Conservation (phyloP, 495 filamentous ascomycete genomes). For the Penicillium crystallinum region DNA sequence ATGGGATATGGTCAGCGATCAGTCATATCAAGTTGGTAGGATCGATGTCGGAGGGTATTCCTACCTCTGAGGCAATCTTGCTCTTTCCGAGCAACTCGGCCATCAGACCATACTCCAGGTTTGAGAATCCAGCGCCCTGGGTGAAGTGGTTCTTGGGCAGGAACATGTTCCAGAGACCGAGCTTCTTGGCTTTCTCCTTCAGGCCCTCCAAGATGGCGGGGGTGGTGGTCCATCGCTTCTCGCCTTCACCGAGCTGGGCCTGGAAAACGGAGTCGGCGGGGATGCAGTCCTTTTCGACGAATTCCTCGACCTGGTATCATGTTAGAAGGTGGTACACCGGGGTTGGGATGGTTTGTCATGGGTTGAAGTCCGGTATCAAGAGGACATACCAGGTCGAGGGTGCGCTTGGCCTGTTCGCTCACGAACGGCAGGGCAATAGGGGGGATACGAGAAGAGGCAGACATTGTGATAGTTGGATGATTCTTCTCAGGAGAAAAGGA, state of each 20-base stretch:
- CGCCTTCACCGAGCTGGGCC: conserved; percentile 72
- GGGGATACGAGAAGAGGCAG: conserved; percentile 58
- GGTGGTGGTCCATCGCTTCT: conserved; percentile 69
- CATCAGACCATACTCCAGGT: conserved; percentile 91
- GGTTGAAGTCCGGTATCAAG: background rate
- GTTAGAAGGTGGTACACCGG: conserved; percentile 1
- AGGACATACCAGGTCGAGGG: conserved; percentile 53
- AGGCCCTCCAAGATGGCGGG: conserved; percentile 81
- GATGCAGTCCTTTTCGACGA: conserved; percentile 95
- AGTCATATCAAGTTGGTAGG: background rate
- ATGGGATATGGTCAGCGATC: background rate
- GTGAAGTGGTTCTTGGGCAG: conserved; percentile 90
- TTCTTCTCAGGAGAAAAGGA: conserved; percentile 1
- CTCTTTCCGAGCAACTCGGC: conserved; percentile 84
- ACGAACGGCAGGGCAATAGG: conserved; percentile 62
- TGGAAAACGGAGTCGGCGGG: conserved; percentile 73
- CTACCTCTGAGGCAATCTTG: conserved; percentile 65
- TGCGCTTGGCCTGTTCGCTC: conserved; percentile 76
- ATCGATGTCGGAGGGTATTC: background rate
- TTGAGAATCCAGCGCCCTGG: conserved; percentile 85
- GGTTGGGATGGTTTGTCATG: background rate
- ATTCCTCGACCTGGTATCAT: conserved; percentile 69
- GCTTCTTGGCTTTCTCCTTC: conserved; percentile 73
- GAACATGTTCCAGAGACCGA: conserved; percentile 99
- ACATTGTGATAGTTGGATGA: conserved; percentile 39